Conservation (phyloP, 2,329 filamentous ascomycete genomes). For the Cyphellophora attinorum region DNA sequence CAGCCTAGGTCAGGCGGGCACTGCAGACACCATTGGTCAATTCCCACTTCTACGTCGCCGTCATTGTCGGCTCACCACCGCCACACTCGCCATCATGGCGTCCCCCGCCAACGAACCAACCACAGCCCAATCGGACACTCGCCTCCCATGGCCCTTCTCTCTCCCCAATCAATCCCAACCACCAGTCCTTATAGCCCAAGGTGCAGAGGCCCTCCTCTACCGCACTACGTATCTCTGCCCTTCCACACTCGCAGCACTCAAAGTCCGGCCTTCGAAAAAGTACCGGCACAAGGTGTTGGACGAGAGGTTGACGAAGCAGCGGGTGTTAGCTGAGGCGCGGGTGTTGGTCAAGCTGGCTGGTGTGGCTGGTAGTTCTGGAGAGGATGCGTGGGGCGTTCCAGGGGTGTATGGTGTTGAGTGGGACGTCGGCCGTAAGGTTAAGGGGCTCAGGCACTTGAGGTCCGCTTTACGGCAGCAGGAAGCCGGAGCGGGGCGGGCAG, state of each 20-base stretch:
- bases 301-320: constrained; percentile 71
- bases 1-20: no score
- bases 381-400: constrained; percentile 74
- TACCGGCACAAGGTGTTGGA: constrained; percentile 90
- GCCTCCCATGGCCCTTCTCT: no score
- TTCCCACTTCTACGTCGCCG: no score
- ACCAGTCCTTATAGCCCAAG: constrained; percentile 72
- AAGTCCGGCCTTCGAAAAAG: constrained; percentile 81
- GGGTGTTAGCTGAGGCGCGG: constrained; percentile 80
- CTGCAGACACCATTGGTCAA: no score
- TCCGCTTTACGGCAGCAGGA: constrained; percentile 20
- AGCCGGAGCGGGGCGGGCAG: constrained; percentile 58
- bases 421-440: constrained; percentile 24
- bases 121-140: no score
- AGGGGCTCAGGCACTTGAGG: constrained; percentile 44
- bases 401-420: constrained; percentile 62
- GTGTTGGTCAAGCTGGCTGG: constrained; percentile 67
- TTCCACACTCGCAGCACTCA: constrained; percentile 64
- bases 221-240: constrained; percentile 69
- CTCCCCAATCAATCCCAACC: constrained; percentile 53
- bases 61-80: no score
- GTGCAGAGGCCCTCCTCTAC: constrained; percentile 92
- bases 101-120: no score
- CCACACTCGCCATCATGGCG: no score
- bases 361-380: constrained; percentile 32